These are phyloP conservation scores for Colletotrichum sansevieriae DNA, from an alignment of 2,329 filamentous ascomycete genomes.

Conservation along the genomic window DNA sequence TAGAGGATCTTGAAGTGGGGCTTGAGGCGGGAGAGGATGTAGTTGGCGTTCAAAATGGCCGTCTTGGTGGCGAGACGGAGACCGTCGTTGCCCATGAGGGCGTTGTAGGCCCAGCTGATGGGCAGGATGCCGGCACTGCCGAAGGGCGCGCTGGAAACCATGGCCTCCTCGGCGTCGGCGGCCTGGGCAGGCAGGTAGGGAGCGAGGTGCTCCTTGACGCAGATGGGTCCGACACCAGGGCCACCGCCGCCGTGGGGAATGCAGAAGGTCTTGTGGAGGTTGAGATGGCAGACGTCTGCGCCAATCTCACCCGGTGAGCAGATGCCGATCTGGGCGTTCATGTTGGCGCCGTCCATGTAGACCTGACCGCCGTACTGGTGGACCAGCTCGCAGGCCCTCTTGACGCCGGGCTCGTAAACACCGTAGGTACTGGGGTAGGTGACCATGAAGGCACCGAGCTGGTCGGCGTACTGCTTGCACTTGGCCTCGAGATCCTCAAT, in stretches of 20 bases:
- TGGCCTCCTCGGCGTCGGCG: constrained; percentile 57
- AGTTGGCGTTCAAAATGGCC: constrained; percentile 96
- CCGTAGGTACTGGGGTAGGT: constrained; percentile 97
- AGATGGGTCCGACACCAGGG: constrained; percentile 93
- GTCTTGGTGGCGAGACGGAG: constrained; percentile 92
- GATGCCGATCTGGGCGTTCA: constrained; percentile 97
- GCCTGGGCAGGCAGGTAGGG: constrained; percentile 76
- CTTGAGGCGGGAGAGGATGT: constrained; percentile 89
- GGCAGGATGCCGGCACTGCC: constrained; percentile 93
- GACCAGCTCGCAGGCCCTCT: constrained; percentile 86
- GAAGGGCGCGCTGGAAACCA: constrained; percentile 85
- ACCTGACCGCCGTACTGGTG: constrained; percentile 92
- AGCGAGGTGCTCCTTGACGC: constrained; percentile 84
- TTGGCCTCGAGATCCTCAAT: constrained; percentile 87
- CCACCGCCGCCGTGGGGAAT: constrained; percentile 97
- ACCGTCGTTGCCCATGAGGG: constrained; percentile 88
- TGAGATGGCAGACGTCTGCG: constrained; percentile 96
- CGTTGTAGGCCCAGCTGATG: constrained; percentile 95
- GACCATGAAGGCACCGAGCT: constrained; percentile 94
- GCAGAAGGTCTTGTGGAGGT: constrained; percentile 99
- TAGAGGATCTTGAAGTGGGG: constrained; percentile 93
- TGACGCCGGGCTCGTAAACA: constrained; percentile 92
- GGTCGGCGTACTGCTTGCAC: constrained; percentile 87
- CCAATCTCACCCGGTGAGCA: constrained; percentile 96
- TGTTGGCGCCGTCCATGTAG: constrained; percentile 99